These are phyloP conservation scores for Leishmania braziliensis DNA, from an alignment of 208 protist genomes.

Conservation along the genomic window DNA sequence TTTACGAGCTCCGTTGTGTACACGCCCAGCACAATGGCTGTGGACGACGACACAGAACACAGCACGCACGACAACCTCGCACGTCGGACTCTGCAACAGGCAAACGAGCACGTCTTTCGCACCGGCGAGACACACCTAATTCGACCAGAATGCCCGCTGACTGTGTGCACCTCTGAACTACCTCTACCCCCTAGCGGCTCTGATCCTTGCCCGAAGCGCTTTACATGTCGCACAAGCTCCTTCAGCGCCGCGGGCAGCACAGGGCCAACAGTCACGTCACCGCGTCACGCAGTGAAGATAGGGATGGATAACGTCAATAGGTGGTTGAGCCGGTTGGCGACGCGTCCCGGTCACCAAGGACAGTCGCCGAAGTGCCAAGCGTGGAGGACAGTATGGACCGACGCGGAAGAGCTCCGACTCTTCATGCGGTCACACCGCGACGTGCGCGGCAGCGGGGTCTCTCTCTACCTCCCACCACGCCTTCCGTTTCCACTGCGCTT, in stretches of 20 bases:
- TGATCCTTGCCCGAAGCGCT: background rate
- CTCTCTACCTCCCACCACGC: slow-evolving; percentile 16
- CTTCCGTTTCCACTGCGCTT: slow-evolving; percentile 50
- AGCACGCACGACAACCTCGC: background rate
- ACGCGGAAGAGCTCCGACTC: slow-evolving; percentile 4
- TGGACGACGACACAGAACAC: background rate
- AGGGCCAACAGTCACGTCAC: background rate
- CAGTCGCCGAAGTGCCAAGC: background rate
- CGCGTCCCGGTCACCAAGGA: background rate
- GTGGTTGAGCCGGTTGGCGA: background rate
- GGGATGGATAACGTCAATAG: slow-evolving; percentile 1
- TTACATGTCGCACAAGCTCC: background rate
- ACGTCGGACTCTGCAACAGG: background rate
- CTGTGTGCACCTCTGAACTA: slow-evolving; percentile 27
- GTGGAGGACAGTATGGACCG: background rate
- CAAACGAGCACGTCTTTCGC: slow-evolving; percentile 25
- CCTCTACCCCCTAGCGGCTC: slow-evolving; percentile 10
- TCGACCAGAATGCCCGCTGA: slow-evolving; percentile 20
- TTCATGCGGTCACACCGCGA: background rate
- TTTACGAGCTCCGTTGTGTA: slow-evolving; percentile 43
- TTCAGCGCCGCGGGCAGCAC: background rate
- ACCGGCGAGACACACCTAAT: slow-evolving; percentile 7
- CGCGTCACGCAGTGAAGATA: slow-evolving; percentile 5
- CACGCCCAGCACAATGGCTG: slow-evolving; percentile 9
- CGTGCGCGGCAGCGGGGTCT: background rate